Evolutionary conservation across 805 yeast species (phyloP), one percentile per base, ranked within the genome.

Genomic region (Blastobotrys peoriensis): DNA sequence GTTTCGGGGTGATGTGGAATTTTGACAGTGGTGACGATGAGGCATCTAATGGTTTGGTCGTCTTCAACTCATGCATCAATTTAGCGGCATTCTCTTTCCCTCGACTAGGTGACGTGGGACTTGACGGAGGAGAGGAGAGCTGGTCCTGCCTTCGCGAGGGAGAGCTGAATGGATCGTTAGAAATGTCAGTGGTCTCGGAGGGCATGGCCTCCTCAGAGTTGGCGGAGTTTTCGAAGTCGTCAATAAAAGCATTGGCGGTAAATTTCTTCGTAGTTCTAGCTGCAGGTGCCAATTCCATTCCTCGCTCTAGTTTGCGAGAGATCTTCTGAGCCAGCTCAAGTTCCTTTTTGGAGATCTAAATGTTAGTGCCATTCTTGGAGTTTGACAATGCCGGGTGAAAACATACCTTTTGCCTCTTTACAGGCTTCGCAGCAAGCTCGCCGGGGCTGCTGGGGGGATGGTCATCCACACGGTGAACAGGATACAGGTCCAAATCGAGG

Each of bases 251-350:
- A 3, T 44, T 47, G 4, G 51, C 48, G 19, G 49, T 46, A 19
- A 38, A 40, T 5, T 22, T 36, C 37, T 47, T 43, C 33, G 45
- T 43, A 13, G 55, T 52, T 34, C 48, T 49, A 2, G 42, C 36
- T 33, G 48, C 53, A 2, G 58, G 58, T 3, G 54, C 57, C n/a
- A 56, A 46, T 18, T 54, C 50, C 36, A 33, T 33, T n/a, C 18
- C 36, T 23, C 58, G 47, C 35, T 51, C 49, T 41, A 55, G 48
- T 33, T 54, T 25, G 35, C 43, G 55, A 10, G 51, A 49, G 22
- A 54, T 57, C 13, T 44, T 21, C 35, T 44, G 47, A 5, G 52
- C 45, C 17, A 49, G 43, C 36, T 52, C 58, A 28, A 37, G 41
- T 4, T 54, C 57, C 40, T 54, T 55, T 27, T 53, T 54, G 20